Evolutionary conservation across 768 basidiomycete genomes (phyloP), one percentile per base, ranked within the genome.

Genomic region (Podaxis pistillaris): DNA sequence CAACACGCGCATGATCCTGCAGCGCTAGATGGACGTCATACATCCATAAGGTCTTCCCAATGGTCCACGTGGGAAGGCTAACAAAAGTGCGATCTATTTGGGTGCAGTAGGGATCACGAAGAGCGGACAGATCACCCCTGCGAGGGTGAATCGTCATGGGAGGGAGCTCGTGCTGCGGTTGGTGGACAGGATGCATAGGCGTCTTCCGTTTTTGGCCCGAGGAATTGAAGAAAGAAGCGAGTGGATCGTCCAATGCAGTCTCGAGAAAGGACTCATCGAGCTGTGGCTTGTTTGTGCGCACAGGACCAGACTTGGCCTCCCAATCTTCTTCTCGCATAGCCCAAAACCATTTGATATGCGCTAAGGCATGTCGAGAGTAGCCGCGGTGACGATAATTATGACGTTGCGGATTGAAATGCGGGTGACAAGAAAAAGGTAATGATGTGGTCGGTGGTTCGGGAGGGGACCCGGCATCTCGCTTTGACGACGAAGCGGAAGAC

Each of bases 261-360:
- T 49, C 17, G 56, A 50, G 49, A 62, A 66, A 59, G 58, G 55
- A 56, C 9, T 56, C 44, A 11, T 50, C 54, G 1, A 56, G 38
- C 36, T 51, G 63, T 54, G 54, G 63, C 56, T 63, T 44, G 51
- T 30, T 40, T 57, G 63, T 58, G 63, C 37, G 66, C 61, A 52
- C 56, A 19, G 56, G 62, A 52, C 46, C 61, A 44, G 51, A 26
- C 46, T 67, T 33, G 44, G 63, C 78, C 26, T 74, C 71, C 82
- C 81, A 85, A 56, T 80, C 78, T 53, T 83, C 83, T 61, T 83
- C 80, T 19, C 86, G 83, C 5, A 77, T 69, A 40, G 76, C 74
- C 89, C 89, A 90, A 66, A 90, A 80, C 71, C 74, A 82, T 68
- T 88, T 90, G 65, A 83, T 72, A 67, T 88, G 81, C 13, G 78